phyloP scores from a whole-genome alignment of 2,329 filamentous ascomycete species.

The Fusarium decemcellulare region DNA sequence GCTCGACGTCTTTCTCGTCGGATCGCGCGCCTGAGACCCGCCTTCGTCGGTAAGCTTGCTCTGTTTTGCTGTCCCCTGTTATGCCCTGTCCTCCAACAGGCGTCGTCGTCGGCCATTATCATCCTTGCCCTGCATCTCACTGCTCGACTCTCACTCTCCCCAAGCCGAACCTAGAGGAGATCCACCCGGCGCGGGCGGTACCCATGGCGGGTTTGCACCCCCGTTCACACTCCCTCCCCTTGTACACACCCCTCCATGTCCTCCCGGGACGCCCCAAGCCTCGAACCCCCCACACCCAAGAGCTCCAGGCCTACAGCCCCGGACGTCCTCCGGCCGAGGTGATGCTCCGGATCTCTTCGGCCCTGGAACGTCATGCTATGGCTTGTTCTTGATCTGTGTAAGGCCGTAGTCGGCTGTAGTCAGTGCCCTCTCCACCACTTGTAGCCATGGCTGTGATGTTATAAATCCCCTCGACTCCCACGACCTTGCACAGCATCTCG shows the following conservation, averaged over 20 bases:
- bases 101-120: conserved; percentile 20
- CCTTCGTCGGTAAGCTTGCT: conserved; percentile 38
- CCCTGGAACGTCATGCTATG: conserved; percentile 39
- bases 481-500: conserved; percentile 19
- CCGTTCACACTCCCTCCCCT: conserved; percentile 37
- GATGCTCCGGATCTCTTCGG: conserved; percentile 46
- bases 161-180: conserved; percentile 22
- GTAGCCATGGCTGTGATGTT: conserved; percentile 40
- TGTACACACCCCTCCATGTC: conserved; percentile 22
- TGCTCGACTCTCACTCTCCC: neutral
- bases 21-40: conserved; percentile 27
- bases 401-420: conserved; percentile 38
- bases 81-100: neutral
- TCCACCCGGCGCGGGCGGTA: conserved; percentile 39
- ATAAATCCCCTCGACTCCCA: conserved; percentile 41
- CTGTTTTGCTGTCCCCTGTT: conserved; percentile 10
- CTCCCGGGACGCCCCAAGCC: conserved; percentile 28
- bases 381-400: conserved; percentile 18
- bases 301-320: conserved; percentile 26
- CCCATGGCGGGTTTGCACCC: conserved; percentile 42
- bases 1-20: conserved; percentile 32
- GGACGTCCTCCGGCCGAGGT: conserved; percentile 43
- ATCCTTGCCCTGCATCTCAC: conserved; percentile 21
- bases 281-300: conserved; percentile 32
- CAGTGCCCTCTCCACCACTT: conserved; percentile 25